These are phyloP conservation scores for Diophrys sp. DNA, from an alignment of 73 alveolate genomes.

Conservation along the genomic window DNA sequence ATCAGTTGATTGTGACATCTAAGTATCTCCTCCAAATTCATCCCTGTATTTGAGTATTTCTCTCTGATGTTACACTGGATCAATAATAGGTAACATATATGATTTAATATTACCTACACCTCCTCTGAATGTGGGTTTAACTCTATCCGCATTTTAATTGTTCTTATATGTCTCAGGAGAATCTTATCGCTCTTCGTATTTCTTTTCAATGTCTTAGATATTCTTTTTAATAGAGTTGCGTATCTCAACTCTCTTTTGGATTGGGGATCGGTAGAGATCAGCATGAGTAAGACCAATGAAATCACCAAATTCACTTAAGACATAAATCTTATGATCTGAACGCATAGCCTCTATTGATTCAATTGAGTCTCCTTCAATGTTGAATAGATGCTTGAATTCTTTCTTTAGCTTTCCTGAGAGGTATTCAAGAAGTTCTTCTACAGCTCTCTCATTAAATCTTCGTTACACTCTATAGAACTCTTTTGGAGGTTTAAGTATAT, in stretches of 20 bases:
- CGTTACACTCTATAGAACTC: conserved; percentile 17
- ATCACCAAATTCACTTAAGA: background rate
- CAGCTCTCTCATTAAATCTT: conserved; percentile 31
- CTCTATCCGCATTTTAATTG: background rate
- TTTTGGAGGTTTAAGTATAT: conserved; percentile 17
- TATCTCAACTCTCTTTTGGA: background rate
- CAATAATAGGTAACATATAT: background rate
- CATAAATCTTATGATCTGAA: background rate
- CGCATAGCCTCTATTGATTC: background rate
- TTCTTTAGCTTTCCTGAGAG: conserved; percentile 8
- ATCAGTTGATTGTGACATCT: background rate
- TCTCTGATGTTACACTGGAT: background rate
- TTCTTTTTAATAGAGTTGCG: no score
- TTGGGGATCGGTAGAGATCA: background rate
- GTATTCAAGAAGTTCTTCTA: conserved; percentile 24
- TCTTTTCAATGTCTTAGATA: background rate
- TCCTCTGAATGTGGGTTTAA: background rate
- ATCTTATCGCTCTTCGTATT: background rate
- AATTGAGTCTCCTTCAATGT: background rate
- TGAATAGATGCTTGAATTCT: background rate
- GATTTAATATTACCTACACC: background rate
- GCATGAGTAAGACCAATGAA: background rate
- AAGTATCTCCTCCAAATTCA: background rate
- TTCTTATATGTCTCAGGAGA: background rate
- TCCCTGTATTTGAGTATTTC: background rate